phyloP scores from a whole-genome alignment of 805 yeast species.

The Phaffomyces antillensis region DNA sequence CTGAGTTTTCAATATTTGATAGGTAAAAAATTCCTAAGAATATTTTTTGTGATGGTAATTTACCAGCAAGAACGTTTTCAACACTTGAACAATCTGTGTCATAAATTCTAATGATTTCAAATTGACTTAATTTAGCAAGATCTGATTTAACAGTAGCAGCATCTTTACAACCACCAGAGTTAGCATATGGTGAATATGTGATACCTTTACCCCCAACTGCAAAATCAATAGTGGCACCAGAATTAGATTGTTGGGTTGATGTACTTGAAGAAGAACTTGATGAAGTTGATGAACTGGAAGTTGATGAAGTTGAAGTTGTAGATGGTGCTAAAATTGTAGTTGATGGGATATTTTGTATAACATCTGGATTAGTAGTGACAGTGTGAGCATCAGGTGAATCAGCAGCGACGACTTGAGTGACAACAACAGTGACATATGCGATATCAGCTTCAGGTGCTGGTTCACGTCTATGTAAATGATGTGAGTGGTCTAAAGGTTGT shows the following conservation, averaged over 20 bases:
- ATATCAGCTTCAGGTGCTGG: too few species aligned
- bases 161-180: conserved; percentile 48
- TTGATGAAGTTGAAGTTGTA: conserved; percentile 11
- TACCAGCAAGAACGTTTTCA: conserved; percentile 41
- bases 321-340: conserved; percentile 13
- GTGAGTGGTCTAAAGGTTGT: conserved; percentile 30
- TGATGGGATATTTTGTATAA: conserved; percentile 13
- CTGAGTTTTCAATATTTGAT: conserved; percentile 35
- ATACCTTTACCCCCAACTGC: conserved; percentile 48
- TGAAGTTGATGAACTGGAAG: conserved; percentile 1
- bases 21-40: conserved; percentile 55
- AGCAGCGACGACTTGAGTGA: conserved; percentile 22
- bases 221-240: conserved; percentile 15
- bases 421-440: conserved; percentile 31
- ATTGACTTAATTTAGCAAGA: conserved; percentile 35
- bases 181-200: conserved; percentile 58
- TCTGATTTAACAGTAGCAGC: conserved; percentile 41
- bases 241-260: conserved; percentile 17
- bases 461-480: conserved; percentile 39
- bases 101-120: conserved; percentile 50
- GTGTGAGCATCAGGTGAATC: conserved; percentile 12
- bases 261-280: conserved; percentile 26
- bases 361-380: conserved; percentile 5
- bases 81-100: conserved; percentile 58
- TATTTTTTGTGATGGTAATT: conserved; percentile 40